Percentiles rank a stretch among this genome's conserved stretches.
These are phyloP conservation scores for Penicillium sp. DNA, from an alignment of 2,329 filamentous ascomycete genomes.

Conservation along the genomic window DNA sequence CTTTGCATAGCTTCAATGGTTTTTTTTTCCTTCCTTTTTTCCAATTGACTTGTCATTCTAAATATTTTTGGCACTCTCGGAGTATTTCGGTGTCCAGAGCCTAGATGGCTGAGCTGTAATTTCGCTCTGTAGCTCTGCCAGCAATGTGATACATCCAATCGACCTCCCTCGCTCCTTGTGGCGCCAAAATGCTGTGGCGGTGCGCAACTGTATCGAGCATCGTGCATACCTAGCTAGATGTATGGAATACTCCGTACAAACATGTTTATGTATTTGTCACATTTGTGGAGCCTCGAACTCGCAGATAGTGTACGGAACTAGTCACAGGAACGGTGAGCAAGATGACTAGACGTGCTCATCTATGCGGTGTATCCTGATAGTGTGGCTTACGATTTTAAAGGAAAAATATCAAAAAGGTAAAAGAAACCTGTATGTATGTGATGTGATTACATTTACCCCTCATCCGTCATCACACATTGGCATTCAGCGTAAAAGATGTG, in stretches of 20 bases:
- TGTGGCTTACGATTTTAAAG: slow-evolving; percentile 7
- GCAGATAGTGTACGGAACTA: background rate
- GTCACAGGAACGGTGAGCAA: slow-evolving; percentile 13
- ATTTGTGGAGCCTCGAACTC: background rate
- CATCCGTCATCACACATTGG: slow-evolving; percentile 18
- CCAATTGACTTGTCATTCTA: slow-evolving; percentile 9
- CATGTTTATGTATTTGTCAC: slow-evolving; percentile 1
- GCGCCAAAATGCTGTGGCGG: slow-evolving; percentile 22
- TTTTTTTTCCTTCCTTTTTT: background rate
- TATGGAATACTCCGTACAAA: background rate
- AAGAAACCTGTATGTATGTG: no score
- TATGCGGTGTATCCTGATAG: slow-evolving; percentile 14
- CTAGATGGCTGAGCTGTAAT: slow-evolving; percentile 1
- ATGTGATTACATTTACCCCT: slow-evolving; percentile 20
- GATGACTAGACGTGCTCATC: slow-evolving; percentile 7
- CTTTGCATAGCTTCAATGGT: background rate
- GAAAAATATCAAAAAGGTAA: no score
- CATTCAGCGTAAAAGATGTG: background rate
- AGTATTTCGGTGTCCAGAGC: slow-evolving; percentile 17
- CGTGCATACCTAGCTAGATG: background rate
- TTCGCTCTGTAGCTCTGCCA: background rate
- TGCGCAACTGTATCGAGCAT: slow-evolving; percentile 12
- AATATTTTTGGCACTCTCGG: slow-evolving; percentile 13
- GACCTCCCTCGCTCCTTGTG: slow-evolving; percentile 11
- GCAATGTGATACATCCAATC: slow-evolving; percentile 19